Evolutionary conservation across 805 yeast species (phyloP).

Genomic region (Saccharomycopsis fibuligera): DNA sequence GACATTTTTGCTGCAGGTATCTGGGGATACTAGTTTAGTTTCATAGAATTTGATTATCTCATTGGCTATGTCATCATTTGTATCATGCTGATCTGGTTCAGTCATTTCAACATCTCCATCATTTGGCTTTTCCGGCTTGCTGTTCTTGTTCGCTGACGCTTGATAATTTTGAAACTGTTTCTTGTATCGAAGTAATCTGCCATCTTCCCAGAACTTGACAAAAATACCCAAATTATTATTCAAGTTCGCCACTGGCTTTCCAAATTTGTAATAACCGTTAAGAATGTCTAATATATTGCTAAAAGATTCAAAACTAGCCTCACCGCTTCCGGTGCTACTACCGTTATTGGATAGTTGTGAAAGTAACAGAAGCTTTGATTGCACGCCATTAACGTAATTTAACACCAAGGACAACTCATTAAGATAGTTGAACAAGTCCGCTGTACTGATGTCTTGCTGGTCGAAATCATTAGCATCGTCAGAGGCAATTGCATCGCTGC

Average conservation of each 20-base stretch:
- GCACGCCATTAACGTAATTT: neutral
- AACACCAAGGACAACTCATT: slow-evolving; percentile 14
- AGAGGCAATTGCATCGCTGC: neutral
- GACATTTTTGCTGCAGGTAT: too few relatives aligned
- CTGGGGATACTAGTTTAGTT: too few relatives aligned
- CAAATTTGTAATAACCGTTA: slow-evolving; percentile 17
- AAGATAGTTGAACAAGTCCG: slow-evolving; percentile 14
- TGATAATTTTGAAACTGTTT: neutral
- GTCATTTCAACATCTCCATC: slow-evolving; percentile 7
- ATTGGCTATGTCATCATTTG: slow-evolving; percentile 1
- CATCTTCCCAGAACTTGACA: slow-evolving; percentile 20
- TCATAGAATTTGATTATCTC: slow-evolving; percentile 2
- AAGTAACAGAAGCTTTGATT: slow-evolving; percentile 1
- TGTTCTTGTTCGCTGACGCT: too few relatives aligned
- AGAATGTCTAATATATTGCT: slow-evolving; percentile 10
- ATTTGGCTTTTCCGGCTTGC: neutral
- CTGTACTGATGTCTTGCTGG: neutral
- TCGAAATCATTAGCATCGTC: neutral
- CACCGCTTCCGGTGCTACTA: too few relatives aligned
- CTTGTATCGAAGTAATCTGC: slow-evolving; percentile 9
- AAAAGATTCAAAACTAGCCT: neutral
- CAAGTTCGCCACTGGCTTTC: slow-evolving; percentile 7
- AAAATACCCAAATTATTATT: slow-evolving; percentile 15
- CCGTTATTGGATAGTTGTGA: too few relatives aligned
- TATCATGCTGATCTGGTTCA: neutral